Percentiles rank a stretch among this genome's conserved stretches.
Conservation (phyloP, 2,329 filamentous ascomycete genomes). For the Fusarium avenaceum region DNA sequence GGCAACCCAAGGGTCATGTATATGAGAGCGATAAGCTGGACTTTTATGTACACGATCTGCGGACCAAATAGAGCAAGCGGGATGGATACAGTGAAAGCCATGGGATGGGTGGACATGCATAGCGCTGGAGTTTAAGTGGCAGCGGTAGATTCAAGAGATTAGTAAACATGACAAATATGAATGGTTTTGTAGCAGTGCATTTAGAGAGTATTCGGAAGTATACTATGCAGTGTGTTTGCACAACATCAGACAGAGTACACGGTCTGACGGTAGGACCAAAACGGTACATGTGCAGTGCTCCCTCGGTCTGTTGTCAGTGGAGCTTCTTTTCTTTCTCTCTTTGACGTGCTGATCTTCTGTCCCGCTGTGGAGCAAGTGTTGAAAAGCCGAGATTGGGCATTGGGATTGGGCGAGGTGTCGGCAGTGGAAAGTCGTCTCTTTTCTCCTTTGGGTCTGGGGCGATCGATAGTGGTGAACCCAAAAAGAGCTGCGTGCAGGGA, state of each 20-base stretch:
- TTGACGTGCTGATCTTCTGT: slow-evolving; percentile 12
- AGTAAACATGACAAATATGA: slow-evolving; percentile 5
- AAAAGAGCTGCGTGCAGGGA: slow-evolving; percentile 28
- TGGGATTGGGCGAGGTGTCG: slow-evolving; percentile 11
- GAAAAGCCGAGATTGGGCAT: slow-evolving; percentile 9
- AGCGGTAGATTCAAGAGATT: neutral
- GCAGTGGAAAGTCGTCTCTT: slow-evolving; percentile 13
- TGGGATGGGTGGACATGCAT: slow-evolving; percentile 29
- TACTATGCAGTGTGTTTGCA: neutral
- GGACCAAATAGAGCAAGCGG: slow-evolving; percentile 49
- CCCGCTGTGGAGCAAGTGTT: slow-evolving; percentile 15
- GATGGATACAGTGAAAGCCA: neutral
- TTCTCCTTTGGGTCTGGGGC: slow-evolving; percentile 1
- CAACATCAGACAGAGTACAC: neutral
- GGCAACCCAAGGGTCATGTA: slow-evolving; percentile 75
- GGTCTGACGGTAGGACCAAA: neutral
- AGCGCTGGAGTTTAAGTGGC: slow-evolving; percentile 42
- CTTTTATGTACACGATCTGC: slow-evolving; percentile 69
- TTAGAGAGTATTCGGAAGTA: too few relatives aligned
- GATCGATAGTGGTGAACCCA: slow-evolving; percentile 16
- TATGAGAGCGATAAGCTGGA: slow-evolving; percentile 75
- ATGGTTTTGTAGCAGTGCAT: neutral
- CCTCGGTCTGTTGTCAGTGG: slow-evolving; percentile 9
- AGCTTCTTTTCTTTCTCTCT: neutral
- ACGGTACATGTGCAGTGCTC: neutral